phyloP scores from a whole-genome alignment of 805 yeast species.

The Kuraishia floccosa region DNA sequence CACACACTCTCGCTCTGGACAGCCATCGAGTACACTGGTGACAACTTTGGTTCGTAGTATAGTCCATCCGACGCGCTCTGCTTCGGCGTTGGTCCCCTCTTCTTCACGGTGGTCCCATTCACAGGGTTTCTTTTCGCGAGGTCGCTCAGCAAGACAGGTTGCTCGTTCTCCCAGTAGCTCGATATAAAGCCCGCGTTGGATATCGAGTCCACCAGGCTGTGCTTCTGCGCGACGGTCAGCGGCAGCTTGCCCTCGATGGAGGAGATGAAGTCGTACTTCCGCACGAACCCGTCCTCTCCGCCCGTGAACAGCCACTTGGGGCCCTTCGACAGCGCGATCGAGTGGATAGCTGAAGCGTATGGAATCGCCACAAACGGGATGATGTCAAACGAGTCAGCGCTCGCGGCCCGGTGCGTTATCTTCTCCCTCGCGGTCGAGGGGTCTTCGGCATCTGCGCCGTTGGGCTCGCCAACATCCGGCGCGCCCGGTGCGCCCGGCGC shows the following conservation, averaged over 20 bases:
- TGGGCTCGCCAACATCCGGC: constrained; percentile 3
- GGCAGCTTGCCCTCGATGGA: constrained; percentile 83
- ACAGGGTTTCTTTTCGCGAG: constrained; percentile 5
- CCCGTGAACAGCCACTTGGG: constrained; percentile 87
- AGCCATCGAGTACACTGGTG: constrained; percentile 84
- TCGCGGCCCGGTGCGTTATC: constrained; percentile 1
- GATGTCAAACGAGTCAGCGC: constrained; percentile 35
- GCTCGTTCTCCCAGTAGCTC: constrained; percentile 95
- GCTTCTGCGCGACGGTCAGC: constrained; percentile 83
- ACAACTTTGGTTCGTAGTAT: constrained; percentile 47
- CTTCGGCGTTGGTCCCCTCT: not conserved
- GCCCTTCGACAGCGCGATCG: constrained; percentile 67
- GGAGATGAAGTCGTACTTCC: constrained; percentile 79
- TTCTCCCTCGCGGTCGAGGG: not conserved
- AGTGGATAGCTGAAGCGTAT: constrained; percentile 66
- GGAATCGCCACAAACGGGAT: constrained; percentile 85
- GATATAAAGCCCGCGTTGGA: constrained; percentile 72
- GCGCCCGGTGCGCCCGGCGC: constrained; percentile 1
- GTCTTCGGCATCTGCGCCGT: constrained; percentile 8
- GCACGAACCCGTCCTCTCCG: constrained; percentile 88
- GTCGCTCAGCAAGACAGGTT: constrained; percentile 48
- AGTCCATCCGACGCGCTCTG: constrained; percentile 24
- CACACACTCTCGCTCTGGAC: constrained; percentile 77
- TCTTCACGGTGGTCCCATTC: not conserved
- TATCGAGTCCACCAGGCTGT: constrained; percentile 77